Conservation (phyloP, 2,329 filamentous ascomycete genomes). For the Cordyceps farinosa region DNA sequence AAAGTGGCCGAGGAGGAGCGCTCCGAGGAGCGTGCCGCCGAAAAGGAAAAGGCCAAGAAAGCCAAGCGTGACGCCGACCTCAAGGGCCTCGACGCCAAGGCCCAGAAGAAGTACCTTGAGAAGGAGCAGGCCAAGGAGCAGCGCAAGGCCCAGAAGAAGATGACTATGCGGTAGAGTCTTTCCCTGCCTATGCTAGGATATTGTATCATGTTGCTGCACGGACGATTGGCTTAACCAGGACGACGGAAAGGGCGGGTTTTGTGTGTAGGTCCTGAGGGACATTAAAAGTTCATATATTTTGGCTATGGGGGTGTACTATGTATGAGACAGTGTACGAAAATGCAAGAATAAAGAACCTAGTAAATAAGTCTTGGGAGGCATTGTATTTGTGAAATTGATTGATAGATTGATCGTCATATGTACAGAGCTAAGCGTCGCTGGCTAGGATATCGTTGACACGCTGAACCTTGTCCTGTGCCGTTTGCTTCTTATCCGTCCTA, state of each 20-base stretch:
- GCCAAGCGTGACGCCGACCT: slow-evolving; percentile 83
- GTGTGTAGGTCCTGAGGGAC: background rate
- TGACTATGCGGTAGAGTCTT: slow-evolving; percentile 41
- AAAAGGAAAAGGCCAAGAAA: slow-evolving; percentile 76
- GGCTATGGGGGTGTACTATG: background rate
- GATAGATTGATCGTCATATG: background rate
- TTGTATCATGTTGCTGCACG: background rate
- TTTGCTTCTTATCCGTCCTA: slow-evolving; percentile 83
- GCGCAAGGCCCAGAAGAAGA: slow-evolving; percentile 53
- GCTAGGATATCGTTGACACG: slow-evolving; percentile 51
- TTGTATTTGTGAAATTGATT: background rate
- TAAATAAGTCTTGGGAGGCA: background rate
- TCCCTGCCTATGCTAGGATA: background rate
- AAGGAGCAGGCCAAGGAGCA: slow-evolving; percentile 74
- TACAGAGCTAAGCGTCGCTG: slow-evolving; percentile 18
- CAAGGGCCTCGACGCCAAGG: slow-evolving; percentile 72
- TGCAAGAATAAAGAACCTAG: background rate
- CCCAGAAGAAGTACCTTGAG: slow-evolving; percentile 81
- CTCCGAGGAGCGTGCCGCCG: slow-evolving; percentile 69
- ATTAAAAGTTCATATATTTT: slow-evolving; percentile 9
- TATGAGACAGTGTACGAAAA: slow-evolving; percentile 7
- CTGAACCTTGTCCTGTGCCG: slow-evolving; percentile 74
- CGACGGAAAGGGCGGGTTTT: background rate
- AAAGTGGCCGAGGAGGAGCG: slow-evolving; percentile 76
- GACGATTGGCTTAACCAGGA: background rate